Evolutionary conservation across 2,329 filamentous ascomycete genomes (phyloP).

Genomic region (Thelonectria rubi): DNA sequence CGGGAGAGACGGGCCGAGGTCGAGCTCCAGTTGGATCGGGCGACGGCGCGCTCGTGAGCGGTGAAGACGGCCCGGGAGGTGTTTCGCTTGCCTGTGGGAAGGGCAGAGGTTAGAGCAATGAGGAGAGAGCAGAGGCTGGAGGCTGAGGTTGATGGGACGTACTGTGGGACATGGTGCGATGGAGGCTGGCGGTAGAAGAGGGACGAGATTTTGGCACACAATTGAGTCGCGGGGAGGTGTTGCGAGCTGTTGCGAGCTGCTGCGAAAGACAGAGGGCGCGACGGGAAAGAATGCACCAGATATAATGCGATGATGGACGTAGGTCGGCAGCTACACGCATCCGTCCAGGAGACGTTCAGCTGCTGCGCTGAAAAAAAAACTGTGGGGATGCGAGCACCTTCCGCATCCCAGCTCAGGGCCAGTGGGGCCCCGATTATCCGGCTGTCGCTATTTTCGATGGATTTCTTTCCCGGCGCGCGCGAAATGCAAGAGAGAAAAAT

Average conservation of each 20-base stretch:
- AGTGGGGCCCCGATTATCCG: not conserved
- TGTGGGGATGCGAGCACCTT: not conserved
- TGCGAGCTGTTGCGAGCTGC: not conserved
- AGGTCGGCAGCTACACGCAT: too few relatives aligned
- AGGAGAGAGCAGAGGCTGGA: not conserved
- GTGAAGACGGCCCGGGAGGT: constrained; percentile 95
- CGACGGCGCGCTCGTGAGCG: constrained; percentile 83
- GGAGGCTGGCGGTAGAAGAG: constrained; percentile 2
- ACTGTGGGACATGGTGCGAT: constrained; percentile 56
- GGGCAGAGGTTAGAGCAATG: not conserved
- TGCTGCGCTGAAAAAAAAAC: not conserved
- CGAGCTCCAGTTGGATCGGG: constrained; percentile 83
- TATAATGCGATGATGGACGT: too few relatives aligned
- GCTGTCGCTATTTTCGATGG: not conserved
- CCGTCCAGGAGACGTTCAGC: not conserved
- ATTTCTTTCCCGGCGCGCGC: not conserved
- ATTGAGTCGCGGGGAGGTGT: not conserved
- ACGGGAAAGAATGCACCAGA: too few relatives aligned
- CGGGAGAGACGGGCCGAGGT: constrained; percentile 85
- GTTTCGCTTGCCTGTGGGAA: constrained; percentile 76
- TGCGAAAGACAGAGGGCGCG: not conserved
- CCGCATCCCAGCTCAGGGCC: not conserved
- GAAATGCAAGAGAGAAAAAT: not conserved
- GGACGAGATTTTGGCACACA: not conserved
- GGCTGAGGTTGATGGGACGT: constrained; percentile 35